Evolutionary conservation across 2,329 filamentous ascomycete species (phyloP), one percentile per base, ranked within the genome.

Genomic region (Neopestalotiopsis sp.): DNA sequence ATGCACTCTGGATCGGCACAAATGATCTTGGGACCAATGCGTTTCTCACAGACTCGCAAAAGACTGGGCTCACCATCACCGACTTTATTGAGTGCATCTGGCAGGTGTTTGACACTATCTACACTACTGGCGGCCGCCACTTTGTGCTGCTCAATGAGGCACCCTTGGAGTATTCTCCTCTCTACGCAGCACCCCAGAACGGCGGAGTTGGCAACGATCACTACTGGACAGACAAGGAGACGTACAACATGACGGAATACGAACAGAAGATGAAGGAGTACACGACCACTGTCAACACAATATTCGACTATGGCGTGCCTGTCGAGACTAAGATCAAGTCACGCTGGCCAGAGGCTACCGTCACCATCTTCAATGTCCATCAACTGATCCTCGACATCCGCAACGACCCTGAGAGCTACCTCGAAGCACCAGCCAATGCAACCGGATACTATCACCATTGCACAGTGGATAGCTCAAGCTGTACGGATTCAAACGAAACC

Each of bases 1-100:
- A 94, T 75, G 86, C 89, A 1, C 86, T 95, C 65, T 95, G 91
- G 91, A 94, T 95, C 74, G 93, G 93, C 3, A 94, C 92, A 30
- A 95, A 95, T 76, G 93, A 96, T 75, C 82, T 95, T 10, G 92
- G 92, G 28, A 84, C 83, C 68, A 79, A 84, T 65, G 91, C 87
- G 9, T 91, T 94, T 75, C 78, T 95, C 40, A 89, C 86, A 4
- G 91, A 94, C 75, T 84, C 83, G 30, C 90, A 94, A 76, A 79
- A 85, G 4, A 73, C 81, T 0, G 87, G 86, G 13, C 89, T 88
- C 30, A 90, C 87, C 1, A 84, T 94, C 5, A 82, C 85, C 1
- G 86, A 90, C 75, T 94, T 91, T 75, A 84, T 90, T 3, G 87
- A 91, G 71, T 95, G 92, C 76, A 83, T 94, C 1, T 94, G 90